These are phyloP conservation scores for Dipodascus albidus DNA, from an alignment of 805 yeast genomes.

Conservation along the genomic window DNA sequence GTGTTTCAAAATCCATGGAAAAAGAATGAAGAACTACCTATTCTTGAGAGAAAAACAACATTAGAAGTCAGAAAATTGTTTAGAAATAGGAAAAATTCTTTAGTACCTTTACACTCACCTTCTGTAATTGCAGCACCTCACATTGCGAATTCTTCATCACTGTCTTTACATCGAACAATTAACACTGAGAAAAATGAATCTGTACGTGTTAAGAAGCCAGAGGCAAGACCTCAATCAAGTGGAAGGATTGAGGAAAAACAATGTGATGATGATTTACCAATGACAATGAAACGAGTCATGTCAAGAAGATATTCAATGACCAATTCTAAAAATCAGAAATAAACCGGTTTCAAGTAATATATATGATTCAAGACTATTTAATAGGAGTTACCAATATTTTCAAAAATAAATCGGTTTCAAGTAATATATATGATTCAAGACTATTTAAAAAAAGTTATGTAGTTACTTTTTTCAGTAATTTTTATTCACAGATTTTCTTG, in stretches of 20 bases:
- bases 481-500: too few species aligned
- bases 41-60: not conserved
- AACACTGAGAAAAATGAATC: too few species aligned
- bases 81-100: slow-evolving; percentile 1
- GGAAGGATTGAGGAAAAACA: too few species aligned
- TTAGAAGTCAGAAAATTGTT: not conserved
- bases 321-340: not conserved
- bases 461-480: not conserved
- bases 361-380: too few species aligned
- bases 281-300: not conserved
- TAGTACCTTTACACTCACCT: not conserved
- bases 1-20: not conserved
- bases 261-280: not conserved
- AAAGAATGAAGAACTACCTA: not conserved
- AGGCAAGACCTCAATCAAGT: too few species aligned
- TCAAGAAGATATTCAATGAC: not conserved
- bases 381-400: not conserved
- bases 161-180: too few species aligned
- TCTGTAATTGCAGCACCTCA: not conserved
- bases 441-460: too few species aligned
- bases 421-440: not conserved
- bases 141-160: not conserved
- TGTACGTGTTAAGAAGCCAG: too few species aligned
- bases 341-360: not conserved
- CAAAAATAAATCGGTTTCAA: not conserved